These are phyloP conservation scores for Zymoseptoria brevis DNA, from an alignment of 2,329 filamentous ascomycete genomes.

Conservation along the genomic window DNA sequence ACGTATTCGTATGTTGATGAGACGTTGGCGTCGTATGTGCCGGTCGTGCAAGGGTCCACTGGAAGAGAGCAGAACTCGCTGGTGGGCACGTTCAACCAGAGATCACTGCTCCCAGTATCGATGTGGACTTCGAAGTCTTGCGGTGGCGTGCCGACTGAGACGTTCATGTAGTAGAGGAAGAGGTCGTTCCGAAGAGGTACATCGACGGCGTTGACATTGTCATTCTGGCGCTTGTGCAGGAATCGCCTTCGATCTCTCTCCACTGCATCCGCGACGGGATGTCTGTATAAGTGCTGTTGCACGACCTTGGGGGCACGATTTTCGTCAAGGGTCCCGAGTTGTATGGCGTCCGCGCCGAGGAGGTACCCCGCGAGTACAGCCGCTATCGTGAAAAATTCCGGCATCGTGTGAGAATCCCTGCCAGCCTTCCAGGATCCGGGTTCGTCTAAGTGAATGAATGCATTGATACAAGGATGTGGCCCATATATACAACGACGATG, in stretches of 20 bases:
- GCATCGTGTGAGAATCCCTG: not conserved
- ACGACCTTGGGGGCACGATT: constrained; percentile 36
- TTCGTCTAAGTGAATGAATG: not conserved
- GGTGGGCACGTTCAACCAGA: constrained; percentile 57
- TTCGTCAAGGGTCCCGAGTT: constrained; percentile 4
- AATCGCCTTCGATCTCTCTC: constrained; percentile 38
- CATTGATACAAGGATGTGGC: not conserved
- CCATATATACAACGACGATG: not conserved
- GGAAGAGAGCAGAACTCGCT: constrained; percentile 51
- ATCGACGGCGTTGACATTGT: constrained; percentile 32
- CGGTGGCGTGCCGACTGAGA: constrained; percentile 48
- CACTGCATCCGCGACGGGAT: constrained; percentile 39
- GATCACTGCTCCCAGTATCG: constrained; percentile 56
- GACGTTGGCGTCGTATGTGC: constrained; percentile 59
- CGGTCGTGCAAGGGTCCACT: constrained; percentile 50
- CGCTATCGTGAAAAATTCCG: not conserved
- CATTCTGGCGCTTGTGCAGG: constrained; percentile 25
- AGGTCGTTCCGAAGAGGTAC: constrained; percentile 48
- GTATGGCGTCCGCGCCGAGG: not conserved
- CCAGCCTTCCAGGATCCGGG: not conserved
- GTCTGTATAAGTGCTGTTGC: constrained; percentile 43
- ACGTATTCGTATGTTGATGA: constrained; percentile 71
- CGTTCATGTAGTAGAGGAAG: constrained; percentile 52
- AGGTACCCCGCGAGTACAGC: not conserved
- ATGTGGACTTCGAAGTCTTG: constrained; percentile 50